Evolutionary conservation across 2,329 filamentous ascomycete species (phyloP).

Genomic region (Apiospora pterosperma): DNA sequence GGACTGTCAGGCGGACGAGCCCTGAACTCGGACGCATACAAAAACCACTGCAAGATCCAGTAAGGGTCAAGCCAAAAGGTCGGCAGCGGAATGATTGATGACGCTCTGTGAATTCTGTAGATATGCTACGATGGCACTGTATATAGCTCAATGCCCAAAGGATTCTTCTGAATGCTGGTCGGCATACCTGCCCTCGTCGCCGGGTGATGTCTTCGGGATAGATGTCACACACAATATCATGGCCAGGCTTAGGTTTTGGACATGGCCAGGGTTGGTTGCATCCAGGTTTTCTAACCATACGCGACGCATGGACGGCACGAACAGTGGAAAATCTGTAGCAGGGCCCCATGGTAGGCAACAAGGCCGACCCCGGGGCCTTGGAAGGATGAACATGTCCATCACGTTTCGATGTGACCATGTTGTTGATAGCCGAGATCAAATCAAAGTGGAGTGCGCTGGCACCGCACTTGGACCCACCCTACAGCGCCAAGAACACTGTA

Average conservation of each 20-base stretch:
- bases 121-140: conserved; percentile 29
- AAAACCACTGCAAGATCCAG: conserved; percentile 40
- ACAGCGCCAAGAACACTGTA: background rate
- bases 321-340: background rate
- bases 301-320: background rate
- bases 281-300: background rate
- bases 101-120: conserved; percentile 22
- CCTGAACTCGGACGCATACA: conserved; percentile 47
- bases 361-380: too few species aligned
- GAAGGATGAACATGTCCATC: too few species aligned
- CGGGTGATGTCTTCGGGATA: too few species aligned
- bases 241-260: background rate
- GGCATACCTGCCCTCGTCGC: background rate
- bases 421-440: too few species aligned
- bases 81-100: conserved; percentile 36
- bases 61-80: conserved; percentile 37
- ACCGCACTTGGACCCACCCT: too few species aligned
- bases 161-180: background rate
- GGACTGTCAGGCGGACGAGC: conserved; percentile 38
- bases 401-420: too few species aligned
- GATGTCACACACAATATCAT: background rate
- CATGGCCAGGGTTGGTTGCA: background rate
- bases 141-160: conserved; percentile 18
- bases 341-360: background rate
- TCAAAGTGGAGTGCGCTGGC: too few species aligned